These are phyloP conservation scores for Conidiobolus coronatus DNA, from an alignment of 371 early-diverging fungal species.

Conservation along the genomic window DNA sequence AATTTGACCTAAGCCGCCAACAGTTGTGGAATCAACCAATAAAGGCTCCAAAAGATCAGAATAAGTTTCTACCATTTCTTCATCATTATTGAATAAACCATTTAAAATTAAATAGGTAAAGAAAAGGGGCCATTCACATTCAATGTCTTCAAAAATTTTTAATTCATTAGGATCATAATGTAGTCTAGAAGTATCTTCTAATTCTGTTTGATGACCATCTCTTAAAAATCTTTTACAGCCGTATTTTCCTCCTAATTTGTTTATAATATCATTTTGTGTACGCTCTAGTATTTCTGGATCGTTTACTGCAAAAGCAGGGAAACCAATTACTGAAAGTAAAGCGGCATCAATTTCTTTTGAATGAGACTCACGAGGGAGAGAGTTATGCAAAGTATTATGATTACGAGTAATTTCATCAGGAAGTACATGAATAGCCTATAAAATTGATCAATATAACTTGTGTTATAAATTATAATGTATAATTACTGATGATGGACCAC, in stretches of 20 bases:
- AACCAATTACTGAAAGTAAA: conserved; percentile 61
- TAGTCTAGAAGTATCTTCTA: conserved; percentile 54
- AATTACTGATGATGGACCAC: conserved; percentile 51
- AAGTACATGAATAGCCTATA: conserved; percentile 50
- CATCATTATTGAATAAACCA: conserved; percentile 46
- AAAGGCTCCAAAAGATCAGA: conserved; percentile 34
- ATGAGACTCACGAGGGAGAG: conserved; percentile 70
- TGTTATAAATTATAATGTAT: too few relatives aligned
- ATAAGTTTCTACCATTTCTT: conserved; percentile 44
- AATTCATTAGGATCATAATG: conserved; percentile 72
- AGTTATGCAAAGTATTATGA: conserved; percentile 50
- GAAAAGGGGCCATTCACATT: conserved; percentile 83
- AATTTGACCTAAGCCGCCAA: conserved; percentile 17
- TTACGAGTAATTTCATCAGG: conserved; percentile 77
- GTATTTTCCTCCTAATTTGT: conserved; percentile 61
- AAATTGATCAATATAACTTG: background rate
- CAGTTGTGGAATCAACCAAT: conserved; percentile 34
- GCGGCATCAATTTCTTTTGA: conserved; percentile 82
- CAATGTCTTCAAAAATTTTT: conserved; percentile 64
- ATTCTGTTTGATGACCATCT: conserved; percentile 70
- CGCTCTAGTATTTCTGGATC: conserved; percentile 34
- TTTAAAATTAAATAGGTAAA: conserved; percentile 75
- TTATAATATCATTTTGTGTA: conserved; percentile 49
- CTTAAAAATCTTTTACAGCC: conserved; percentile 74
- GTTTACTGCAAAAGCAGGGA: conserved; percentile 70